Evolutionary conservation across 2,329 filamentous ascomycete genomes (phyloP).

Genomic region (Pezicula neosporulosa): DNA sequence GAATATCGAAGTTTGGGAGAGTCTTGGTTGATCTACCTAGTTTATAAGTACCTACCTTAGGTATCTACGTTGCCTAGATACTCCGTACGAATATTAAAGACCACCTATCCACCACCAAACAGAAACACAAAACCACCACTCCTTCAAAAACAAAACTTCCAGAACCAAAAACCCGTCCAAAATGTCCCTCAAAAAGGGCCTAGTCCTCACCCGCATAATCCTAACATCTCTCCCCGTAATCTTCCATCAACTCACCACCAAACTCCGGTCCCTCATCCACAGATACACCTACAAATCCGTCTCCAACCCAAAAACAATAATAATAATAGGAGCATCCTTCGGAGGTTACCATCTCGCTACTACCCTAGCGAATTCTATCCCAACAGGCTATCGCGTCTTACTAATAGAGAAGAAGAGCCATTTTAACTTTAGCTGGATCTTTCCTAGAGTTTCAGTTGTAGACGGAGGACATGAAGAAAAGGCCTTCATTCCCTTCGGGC

Average conservation of each 20-base stretch:
- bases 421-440: slow-evolving; percentile 45
- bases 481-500: slow-evolving; percentile 46
- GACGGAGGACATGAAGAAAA: slow-evolving; percentile 36
- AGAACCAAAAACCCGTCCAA: too few species aligned
- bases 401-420: slow-evolving; percentile 49
- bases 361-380: slow-evolving; percentile 34
- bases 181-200: background rate
- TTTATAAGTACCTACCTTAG: too few species aligned
- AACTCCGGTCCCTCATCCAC: slow-evolving; percentile 12
- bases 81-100: too few species aligned
- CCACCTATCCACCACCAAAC: too few species aligned
- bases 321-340: slow-evolving; percentile 43
- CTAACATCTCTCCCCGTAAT: background rate
- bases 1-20: too few species aligned
- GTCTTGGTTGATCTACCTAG: too few species aligned
- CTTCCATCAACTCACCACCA: slow-evolving; percentile 1
- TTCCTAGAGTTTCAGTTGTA: slow-evolving; percentile 44
- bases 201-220: background rate
- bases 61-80: too few species aligned
- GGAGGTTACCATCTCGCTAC: slow-evolving; percentile 34
- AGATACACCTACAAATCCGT: slow-evolving; percentile 9
- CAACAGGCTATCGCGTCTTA: slow-evolving; percentile 40
- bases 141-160: too few species aligned
- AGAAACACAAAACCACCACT: too few species aligned
- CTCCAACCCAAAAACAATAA: slow-evolving; percentile 27